phyloP scores from a whole-genome alignment of 73 alveolate genomes.

The Paramecium primaurelia region DNA sequence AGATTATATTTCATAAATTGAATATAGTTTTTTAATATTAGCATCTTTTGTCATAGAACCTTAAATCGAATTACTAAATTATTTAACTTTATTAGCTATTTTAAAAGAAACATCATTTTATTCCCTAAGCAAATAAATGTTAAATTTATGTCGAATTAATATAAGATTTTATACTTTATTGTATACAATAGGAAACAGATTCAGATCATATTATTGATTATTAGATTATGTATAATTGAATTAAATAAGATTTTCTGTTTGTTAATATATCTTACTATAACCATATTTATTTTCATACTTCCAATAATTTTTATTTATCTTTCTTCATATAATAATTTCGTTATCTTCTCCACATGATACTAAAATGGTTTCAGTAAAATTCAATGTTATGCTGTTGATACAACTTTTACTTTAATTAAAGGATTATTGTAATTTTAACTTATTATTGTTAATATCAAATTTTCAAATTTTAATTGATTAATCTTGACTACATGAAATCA shows the following conservation, averaged over 20 bases:
- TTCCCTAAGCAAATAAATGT: background rate
- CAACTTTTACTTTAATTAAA: background rate
- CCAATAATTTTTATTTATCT: background rate
- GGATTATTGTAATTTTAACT: background rate
- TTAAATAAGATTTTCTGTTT: too few species aligned
- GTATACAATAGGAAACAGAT: background rate
- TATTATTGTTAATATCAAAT: background rate
- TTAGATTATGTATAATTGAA: too few species aligned
- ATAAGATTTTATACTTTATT: background rate
- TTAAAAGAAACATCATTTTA: background rate
- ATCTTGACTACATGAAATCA: background rate
- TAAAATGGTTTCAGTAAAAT: background rate
- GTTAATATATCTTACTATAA: too few species aligned
- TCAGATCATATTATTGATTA: too few species aligned
- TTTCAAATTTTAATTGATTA: background rate
- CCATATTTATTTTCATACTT: background rate
- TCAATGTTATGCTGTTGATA: background rate
- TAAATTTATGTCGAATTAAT: background rate
- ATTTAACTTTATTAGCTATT: background rate
- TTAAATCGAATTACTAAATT: background rate
- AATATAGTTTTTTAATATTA: background rate
- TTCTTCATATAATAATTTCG: background rate
- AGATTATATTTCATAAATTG: background rate
- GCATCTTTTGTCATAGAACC: background rate
- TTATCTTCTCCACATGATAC: background rate